A percentile compares a stretch with the other conserved stretches of the same genome.
phyloP scores from a whole-genome alignment of 345 rosid species.

The Pistacia integerrima region DNA sequence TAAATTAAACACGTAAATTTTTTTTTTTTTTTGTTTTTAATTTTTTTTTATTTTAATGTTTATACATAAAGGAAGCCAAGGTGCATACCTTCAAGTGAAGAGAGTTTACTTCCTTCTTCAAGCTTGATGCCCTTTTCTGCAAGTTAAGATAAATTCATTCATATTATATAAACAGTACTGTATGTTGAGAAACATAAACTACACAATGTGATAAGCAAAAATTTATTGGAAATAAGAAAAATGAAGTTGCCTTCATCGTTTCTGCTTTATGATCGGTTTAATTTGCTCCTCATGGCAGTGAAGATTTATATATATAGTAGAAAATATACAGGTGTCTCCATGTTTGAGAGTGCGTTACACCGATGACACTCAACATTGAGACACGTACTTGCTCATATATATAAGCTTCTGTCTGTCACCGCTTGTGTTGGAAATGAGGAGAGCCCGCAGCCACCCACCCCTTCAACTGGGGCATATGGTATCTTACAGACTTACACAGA shows the following conservation, averaged over 20 bases:
- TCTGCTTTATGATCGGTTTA: not conserved
- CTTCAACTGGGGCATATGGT: not conserved
- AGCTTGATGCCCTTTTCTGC: not conserved
- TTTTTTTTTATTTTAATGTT: too few relatives aligned
- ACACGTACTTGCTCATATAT: not conserved
- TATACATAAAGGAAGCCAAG: too few relatives aligned
- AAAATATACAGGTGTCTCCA: not conserved
- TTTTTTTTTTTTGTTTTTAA: too few relatives aligned
- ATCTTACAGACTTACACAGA: not conserved
- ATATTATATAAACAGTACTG: too few relatives aligned
- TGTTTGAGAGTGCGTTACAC: not conserved
- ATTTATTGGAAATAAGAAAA: not conserved
- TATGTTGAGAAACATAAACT: not conserved
- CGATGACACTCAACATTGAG: not conserved
- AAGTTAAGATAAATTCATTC: not conserved
- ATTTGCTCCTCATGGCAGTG: not conserved
- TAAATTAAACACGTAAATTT: not conserved
- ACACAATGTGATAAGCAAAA: not conserved
- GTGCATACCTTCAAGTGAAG: not conserved
- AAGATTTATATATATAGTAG: too few relatives aligned
- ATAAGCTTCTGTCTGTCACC: not conserved
- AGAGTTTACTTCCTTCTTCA: not conserved
- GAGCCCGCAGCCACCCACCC: not conserved
- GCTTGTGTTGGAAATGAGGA: not conserved
- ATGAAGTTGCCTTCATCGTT: not conserved